These are phyloP conservation scores for Hypoxylon crocopeplum DNA, from an alignment of 495 filamentous ascomycete species.

Conservation along the genomic window DNA sequence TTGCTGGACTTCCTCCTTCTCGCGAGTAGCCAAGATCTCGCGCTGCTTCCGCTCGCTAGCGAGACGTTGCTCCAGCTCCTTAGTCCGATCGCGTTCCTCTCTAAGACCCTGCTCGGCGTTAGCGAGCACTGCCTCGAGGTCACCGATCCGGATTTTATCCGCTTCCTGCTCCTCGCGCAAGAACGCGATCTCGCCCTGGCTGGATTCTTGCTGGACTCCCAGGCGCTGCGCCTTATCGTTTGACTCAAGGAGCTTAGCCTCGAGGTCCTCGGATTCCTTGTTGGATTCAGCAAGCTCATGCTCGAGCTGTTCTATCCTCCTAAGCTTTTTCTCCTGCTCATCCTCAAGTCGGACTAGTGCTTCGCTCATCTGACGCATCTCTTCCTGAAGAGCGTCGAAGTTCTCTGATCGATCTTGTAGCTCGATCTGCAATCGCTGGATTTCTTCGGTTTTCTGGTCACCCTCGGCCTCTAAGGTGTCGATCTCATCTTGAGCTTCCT, in stretches of 20 bases:
- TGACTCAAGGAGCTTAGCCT: slow-evolving; percentile 76
- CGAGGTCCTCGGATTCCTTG: slow-evolving; percentile 76
- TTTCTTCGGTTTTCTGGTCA: slow-evolving; percentile 74
- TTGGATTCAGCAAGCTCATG: slow-evolving; percentile 77
- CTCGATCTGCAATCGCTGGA: slow-evolving; percentile 72
- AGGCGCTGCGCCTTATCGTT: slow-evolving; percentile 86
- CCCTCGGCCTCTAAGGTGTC: slow-evolving; percentile 81
- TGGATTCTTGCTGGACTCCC: slow-evolving; percentile 88
- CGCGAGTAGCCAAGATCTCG: slow-evolving; percentile 81
- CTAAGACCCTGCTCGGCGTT: slow-evolving; percentile 72
- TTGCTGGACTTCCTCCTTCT: slow-evolving; percentile 80
- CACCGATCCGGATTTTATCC: slow-evolving; percentile 97
- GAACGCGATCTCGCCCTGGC: slow-evolving; percentile 93
- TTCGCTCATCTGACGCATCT: slow-evolving; percentile 90
- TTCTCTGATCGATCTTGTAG: slow-evolving; percentile 78
- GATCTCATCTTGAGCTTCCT: slow-evolving; percentile 84
- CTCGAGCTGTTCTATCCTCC: slow-evolving; percentile 72
- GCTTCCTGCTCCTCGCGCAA: slow-evolving; percentile 94
- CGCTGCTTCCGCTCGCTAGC: slow-evolving; percentile 82
- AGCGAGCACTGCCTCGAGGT: slow-evolving; percentile 82
- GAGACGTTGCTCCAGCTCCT: slow-evolving; percentile 79
- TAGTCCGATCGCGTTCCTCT: slow-evolving; percentile 80
- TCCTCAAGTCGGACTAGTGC: slow-evolving; percentile 85
- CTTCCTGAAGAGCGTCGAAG: slow-evolving; percentile 81
- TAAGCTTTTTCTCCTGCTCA: slow-evolving; percentile 70